phyloP scores from a whole-genome alignment of 2,329 filamentous ascomycete genomes.

The Hymenoscyphus repandus region DNA sequence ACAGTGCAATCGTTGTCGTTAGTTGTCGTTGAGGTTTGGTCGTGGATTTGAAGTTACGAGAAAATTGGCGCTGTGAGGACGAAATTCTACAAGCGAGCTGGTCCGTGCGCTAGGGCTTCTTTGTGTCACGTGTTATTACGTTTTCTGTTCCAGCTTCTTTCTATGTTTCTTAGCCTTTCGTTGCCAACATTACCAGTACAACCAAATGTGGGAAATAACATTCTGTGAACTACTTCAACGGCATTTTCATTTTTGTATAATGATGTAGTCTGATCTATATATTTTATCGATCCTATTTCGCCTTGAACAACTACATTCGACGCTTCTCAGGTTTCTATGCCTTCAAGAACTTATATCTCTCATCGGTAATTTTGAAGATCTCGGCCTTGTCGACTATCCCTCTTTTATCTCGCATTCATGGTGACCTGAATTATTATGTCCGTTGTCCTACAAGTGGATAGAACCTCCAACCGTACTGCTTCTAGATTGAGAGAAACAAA shows the following conservation, averaged over 20 bases:
- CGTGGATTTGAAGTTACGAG: slow-evolving; percentile 2
- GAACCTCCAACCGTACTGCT: background rate
- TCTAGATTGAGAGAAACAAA: background rate
- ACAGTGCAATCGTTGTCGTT: slow-evolving; percentile 41
- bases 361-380: slow-evolving; percentile 1
- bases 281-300: slow-evolving; percentile 2
- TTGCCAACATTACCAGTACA: too few species aligned
- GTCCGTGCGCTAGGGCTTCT: background rate
- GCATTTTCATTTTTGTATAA: background rate
- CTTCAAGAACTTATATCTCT: slow-evolving; percentile 5
- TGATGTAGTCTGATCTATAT: background rate
- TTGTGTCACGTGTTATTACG: background rate
- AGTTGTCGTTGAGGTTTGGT: slow-evolving; percentile 9
- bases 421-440: slow-evolving; percentile 4
- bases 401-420: slow-evolving; percentile 3
- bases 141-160: too few species aligned
- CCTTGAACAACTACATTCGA: slow-evolving; percentile 6
- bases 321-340: slow-evolving; percentile 4
- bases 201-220: background rate
- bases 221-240: background rate
- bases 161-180: too few species aligned
- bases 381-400: slow-evolving; percentile 1
- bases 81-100: background rate
- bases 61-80: background rate
- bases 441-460: background rate